Conservation (phyloP, 2,329 filamentous ascomycete species). For the Ascochyta clinopodiicola region DNA sequence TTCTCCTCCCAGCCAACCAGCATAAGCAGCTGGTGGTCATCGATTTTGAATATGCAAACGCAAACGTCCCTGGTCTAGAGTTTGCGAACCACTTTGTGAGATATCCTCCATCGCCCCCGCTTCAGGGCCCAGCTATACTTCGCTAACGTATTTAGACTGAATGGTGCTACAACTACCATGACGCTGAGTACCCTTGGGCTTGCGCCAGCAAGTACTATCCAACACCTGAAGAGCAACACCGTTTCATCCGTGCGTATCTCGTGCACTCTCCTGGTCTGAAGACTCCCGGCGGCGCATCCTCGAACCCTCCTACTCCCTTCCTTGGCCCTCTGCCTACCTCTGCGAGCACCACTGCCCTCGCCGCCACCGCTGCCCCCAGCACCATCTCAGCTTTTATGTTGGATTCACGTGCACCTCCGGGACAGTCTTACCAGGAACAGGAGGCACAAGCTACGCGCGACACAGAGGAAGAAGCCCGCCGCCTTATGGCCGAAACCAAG, state of each 20-base stretch:
- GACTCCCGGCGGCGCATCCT: constrained; percentile 60
- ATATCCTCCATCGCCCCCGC: constrained; percentile 7
- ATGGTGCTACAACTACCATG: constrained; percentile 98
- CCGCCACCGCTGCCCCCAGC: constrained; percentile 43
- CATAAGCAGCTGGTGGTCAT: constrained; percentile 98
- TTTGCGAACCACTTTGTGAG: constrained; percentile 95
- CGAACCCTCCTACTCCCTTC: constrained; percentile 49
- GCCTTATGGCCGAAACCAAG: constrained; percentile 77
- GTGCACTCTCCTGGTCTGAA: constrained; percentile 76
- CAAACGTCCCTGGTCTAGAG: constrained; percentile 84
- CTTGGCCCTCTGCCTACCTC: constrained; percentile 39
- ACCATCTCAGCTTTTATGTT: constrained; percentile 74
- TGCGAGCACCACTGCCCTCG: constrained; percentile 42
- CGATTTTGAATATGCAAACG: constrained; percentile 95
- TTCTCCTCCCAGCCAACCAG: constrained; percentile 86
- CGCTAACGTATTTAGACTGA: constrained; percentile 64
- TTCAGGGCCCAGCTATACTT: neutral
- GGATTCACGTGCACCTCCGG: constrained; percentile 60
- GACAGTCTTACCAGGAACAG: constrained; percentile 44
- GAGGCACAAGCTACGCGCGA: constrained; percentile 63
- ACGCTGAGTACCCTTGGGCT: constrained; percentile 67
- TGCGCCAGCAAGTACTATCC: constrained; percentile 78
- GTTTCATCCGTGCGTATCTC: constrained; percentile 86
- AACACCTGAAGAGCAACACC: constrained; percentile 77
- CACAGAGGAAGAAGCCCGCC: constrained; percentile 70